Evolutionary conservation across 2,329 filamentous ascomycete genomes (phyloP).

Genomic region (Ascochyta pisi): DNA sequence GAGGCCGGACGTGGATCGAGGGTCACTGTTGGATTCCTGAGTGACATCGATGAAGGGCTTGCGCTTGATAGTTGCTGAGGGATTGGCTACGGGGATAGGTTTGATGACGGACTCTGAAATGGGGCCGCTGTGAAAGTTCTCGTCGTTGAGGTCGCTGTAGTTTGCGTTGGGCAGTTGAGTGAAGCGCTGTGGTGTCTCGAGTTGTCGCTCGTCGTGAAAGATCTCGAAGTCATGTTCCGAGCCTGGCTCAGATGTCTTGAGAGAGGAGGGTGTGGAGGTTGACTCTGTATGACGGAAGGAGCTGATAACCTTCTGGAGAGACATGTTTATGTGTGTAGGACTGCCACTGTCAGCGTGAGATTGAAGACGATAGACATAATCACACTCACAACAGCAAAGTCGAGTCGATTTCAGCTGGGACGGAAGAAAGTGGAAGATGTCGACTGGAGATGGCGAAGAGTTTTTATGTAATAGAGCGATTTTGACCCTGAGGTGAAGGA

Average conservation of each 20-base stretch:
- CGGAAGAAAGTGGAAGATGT: not conserved
- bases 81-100: not conserved
- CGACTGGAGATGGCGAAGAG: not conserved
- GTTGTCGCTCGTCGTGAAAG: not conserved
- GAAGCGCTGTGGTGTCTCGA: not conserved
- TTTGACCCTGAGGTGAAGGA: slow-evolving; percentile 5
- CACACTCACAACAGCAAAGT: not conserved
- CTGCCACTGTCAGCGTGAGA: not conserved
- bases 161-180: not conserved
- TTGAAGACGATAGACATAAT: not conserved
- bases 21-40: not conserved
- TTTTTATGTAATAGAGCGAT: not conserved
- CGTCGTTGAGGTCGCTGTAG: not conserved
- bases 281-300: not conserved
- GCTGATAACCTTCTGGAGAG: not conserved
- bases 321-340: not conserved
- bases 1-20: slow-evolving; percentile 1
- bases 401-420: not conserved
- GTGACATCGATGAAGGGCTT: slow-evolving; percentile 1
- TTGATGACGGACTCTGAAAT: not conserved
- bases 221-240: not conserved
- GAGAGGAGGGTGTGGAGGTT: not conserved
- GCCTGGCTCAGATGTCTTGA: not conserved
- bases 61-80: not conserved
- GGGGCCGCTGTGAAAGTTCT: not conserved